These are phyloP conservation scores for Lasiodiplodia sp. DNA, from an alignment of 2,329 filamentous ascomycete genomes.

Conservation along the genomic window DNA sequence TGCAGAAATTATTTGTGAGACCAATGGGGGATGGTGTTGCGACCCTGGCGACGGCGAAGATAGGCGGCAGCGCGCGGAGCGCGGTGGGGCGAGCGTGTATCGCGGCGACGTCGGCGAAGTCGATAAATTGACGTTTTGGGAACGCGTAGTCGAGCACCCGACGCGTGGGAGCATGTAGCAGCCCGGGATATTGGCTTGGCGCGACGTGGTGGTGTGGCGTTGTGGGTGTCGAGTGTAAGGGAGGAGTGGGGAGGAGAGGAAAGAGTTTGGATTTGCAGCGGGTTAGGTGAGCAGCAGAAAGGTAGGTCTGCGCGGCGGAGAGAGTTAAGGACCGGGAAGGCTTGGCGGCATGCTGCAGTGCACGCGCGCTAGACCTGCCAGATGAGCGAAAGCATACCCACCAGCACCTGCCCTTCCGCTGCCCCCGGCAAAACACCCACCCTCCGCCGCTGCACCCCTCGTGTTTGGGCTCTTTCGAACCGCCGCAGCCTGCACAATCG, in stretches of 20 bases:
- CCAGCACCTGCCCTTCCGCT: conserved; percentile 12
- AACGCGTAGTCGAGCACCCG: conserved; percentile 25
- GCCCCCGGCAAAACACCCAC: not conserved
- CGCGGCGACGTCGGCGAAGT: conserved; percentile 20
- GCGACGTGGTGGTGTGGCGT: conserved; percentile 38
- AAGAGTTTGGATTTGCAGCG: conserved; percentile 30
- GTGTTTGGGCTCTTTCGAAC: conserved; percentile 30
- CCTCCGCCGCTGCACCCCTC: conserved; percentile 5
- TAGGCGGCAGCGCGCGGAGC: conserved; percentile 30
- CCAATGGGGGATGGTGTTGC: conserved; percentile 16
- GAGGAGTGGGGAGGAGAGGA: conserved; percentile 41
- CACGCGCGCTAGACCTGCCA: conserved; percentile 27
- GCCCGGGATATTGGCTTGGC: not conserved
- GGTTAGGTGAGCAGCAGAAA: conserved; percentile 24
- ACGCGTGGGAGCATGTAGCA: conserved; percentile 27
- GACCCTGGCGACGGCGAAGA: conserved; percentile 20
- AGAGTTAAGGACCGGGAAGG: conserved; percentile 19
- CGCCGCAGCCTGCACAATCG: not conserved
- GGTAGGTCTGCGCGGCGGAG: conserved; percentile 23
- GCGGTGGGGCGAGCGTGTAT: conserved; percentile 28
- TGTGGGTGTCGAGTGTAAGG: conserved; percentile 38
- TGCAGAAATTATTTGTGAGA: not conserved
- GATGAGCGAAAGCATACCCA: conserved; percentile 22
- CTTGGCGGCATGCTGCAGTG: conserved; percentile 26
- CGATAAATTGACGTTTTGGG: conserved; percentile 28